Conservation (phyloP, 805 yeast species). For the Kockiozyma suomiensis region DNA sequence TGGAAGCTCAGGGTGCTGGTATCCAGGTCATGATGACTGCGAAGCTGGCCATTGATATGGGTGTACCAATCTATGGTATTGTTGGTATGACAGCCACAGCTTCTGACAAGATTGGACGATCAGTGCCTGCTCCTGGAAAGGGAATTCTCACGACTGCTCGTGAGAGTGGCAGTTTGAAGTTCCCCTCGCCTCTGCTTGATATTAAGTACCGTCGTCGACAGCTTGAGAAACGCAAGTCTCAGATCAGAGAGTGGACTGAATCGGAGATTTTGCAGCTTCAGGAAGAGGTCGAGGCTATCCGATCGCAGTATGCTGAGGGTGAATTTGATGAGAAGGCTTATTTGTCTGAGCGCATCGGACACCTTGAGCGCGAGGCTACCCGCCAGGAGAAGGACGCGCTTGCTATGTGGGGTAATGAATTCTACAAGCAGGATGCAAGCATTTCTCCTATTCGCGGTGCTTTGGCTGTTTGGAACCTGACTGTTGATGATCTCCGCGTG, state of each 20-base stretch:
- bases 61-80: slow-evolving; percentile 97
- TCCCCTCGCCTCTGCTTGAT: slow-evolving; percentile 78
- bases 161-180: slow-evolving; percentile 82
- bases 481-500: slow-evolving; percentile 92
- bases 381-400: slow-evolving; percentile 87
- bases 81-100: slow-evolving; percentile 96
- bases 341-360: slow-evolving; percentile 82
- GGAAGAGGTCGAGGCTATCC: slow-evolving; percentile 65
- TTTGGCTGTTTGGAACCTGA: slow-evolving; percentile 87
- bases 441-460: slow-evolving; percentile 98
- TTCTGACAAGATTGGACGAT: slow-evolving; percentile 96
- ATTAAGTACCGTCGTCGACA: slow-evolving; percentile 93
- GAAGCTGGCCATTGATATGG: slow-evolving; percentile 92
- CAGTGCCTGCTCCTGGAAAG: slow-evolving; percentile 99
- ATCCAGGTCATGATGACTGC: slow-evolving; percentile 96
- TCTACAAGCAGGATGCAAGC: slow-evolving; percentile 86
- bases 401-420: slow-evolving; percentile 93
- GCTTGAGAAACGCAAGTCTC: slow-evolving; percentile 72
- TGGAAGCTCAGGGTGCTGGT: slow-evolving; percentile 99
- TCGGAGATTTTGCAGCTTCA: slow-evolving; percentile 69
- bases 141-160: slow-evolving; percentile 98
- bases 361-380: slow-evolving; percentile 78
- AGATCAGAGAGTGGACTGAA: slow-evolving; percentile 83
- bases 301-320: slow-evolving; percentile 43
- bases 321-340: slow-evolving; percentile 54